Evolutionary conservation across 495 filamentous ascomycete species (phyloP).

Genomic region (Penicillium angulare): DNA sequence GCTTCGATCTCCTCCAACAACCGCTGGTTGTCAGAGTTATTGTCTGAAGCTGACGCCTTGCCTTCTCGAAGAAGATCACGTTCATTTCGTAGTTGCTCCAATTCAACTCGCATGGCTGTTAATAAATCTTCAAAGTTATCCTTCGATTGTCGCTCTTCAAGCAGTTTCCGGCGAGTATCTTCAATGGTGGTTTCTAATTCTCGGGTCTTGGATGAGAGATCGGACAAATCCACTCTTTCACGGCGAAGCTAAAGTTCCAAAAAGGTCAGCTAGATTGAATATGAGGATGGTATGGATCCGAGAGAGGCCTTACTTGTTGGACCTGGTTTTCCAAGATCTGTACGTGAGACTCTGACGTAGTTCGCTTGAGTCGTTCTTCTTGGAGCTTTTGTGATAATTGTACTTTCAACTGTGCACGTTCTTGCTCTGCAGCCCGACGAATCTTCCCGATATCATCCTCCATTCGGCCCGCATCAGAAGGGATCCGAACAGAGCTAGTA

Average conservation of each 20-base stretch:
- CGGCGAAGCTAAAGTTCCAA: slow-evolving; percentile 39
- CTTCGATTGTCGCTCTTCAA: slow-evolving; percentile 83
- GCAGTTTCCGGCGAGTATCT: slow-evolving; percentile 73
- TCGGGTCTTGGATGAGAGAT: slow-evolving; percentile 45
- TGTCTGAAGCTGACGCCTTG: slow-evolving; percentile 75
- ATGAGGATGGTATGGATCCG: not conserved
- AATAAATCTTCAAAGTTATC: slow-evolving; percentile 93
- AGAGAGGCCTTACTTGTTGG: slow-evolving; percentile 45
- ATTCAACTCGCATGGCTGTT: slow-evolving; percentile 75
- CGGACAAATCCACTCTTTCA: slow-evolving; percentile 42
- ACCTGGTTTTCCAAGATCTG: slow-evolving; percentile 75
- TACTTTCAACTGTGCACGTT: slow-evolving; percentile 82
- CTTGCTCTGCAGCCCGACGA: slow-evolving; percentile 82
- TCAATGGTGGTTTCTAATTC: slow-evolving; percentile 81
- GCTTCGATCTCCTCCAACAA: slow-evolving; percentile 68
- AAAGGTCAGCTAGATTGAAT: not conserved
- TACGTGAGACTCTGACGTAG: slow-evolving; percentile 76
- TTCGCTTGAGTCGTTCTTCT: slow-evolving; percentile 73
- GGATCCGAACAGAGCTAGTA: slow-evolving; percentile 76
- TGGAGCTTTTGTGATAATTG: slow-evolving; percentile 80
- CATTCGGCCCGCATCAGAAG: slow-evolving; percentile 54
- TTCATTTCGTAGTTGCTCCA: slow-evolving; percentile 81
- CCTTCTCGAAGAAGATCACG: slow-evolving; percentile 89
- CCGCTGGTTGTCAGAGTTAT: slow-evolving; percentile 57
- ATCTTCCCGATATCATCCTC: slow-evolving; percentile 82